phyloP scores from a whole-genome alignment of 2,329 filamentous ascomycete species.

The Stagonosporopsis chrysanthemi region DNA sequence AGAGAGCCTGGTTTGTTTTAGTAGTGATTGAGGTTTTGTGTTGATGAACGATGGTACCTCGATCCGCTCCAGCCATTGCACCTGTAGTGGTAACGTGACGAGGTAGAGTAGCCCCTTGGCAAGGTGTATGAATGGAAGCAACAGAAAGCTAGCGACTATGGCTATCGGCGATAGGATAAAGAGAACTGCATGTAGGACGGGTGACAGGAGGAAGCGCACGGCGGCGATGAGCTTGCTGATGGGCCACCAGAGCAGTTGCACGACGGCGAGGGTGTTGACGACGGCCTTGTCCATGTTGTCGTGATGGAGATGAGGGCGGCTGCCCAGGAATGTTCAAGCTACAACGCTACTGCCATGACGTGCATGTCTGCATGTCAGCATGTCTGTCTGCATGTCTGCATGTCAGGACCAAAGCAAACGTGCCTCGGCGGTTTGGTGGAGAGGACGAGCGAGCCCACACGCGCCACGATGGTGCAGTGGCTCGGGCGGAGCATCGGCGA shows the following conservation, averaged over 20 bases:
- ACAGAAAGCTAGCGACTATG: conserved; percentile 54
- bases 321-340: conserved; percentile 7
- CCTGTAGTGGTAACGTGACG: conserved; percentile 57
- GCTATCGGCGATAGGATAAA: conserved; percentile 57
- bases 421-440: not conserved
- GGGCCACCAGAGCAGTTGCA: conserved; percentile 50
- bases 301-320: not conserved
- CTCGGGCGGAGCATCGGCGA: conserved; percentile 30
- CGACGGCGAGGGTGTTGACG: conserved; percentile 37
- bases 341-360: conserved; percentile 19
- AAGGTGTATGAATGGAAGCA: conserved; percentile 61
- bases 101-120: conserved; percentile 52
- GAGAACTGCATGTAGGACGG: not conserved
- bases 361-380: not conserved
- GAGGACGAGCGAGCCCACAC: not conserved
- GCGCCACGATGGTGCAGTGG: conserved; percentile 23
- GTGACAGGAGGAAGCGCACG: not conserved
- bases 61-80: conserved; percentile 58
- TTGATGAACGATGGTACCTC: conserved; percentile 56
- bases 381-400: too few relatives aligned
- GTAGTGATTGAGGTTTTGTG: not conserved
- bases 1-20: conserved; percentile 51
- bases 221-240: conserved; percentile 49
- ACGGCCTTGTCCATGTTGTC: conserved; percentile 41
- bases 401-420: not conserved